Evolutionary conservation across 169 alveolate genomes (phyloP).

Genomic region (Cryptosporidium ryanae): DNA sequence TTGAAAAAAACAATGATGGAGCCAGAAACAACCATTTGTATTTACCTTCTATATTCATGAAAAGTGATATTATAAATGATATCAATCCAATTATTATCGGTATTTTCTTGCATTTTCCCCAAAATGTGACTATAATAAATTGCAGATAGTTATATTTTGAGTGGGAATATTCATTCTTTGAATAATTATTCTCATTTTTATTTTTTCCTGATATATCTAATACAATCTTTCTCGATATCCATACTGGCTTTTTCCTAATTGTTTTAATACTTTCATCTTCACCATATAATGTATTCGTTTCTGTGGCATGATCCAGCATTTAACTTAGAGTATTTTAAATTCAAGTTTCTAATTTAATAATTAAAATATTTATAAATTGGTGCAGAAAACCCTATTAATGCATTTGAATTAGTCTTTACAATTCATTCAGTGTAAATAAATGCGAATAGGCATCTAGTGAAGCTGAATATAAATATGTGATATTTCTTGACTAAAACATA

Average conservation of each 20-base stretch:
- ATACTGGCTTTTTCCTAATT: slow-evolving; percentile 45
- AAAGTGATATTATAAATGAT: slow-evolving; percentile 14
- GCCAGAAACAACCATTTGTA: slow-evolving; percentile 36
- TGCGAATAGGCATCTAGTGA: background rate
- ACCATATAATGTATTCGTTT: background rate
- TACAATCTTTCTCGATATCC: slow-evolving; percentile 65
- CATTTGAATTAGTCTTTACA: background rate
- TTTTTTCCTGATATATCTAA: slow-evolving; percentile 30
- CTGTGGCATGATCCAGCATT: slow-evolving; percentile 30
- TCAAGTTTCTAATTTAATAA: background rate
- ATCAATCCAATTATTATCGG: slow-evolving; percentile 23
- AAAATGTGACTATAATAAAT: slow-evolving; percentile 11
- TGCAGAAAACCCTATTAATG: background rate
- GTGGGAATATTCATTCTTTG: slow-evolving; percentile 55
- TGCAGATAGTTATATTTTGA: slow-evolving; percentile 31
- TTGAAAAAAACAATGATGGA: slow-evolving; percentile 28
- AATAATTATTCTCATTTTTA: slow-evolving; percentile 29
- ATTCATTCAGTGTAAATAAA: background rate
- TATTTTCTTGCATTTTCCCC: slow-evolving; percentile 18
- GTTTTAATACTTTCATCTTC: slow-evolving; percentile 61
- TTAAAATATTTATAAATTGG: background rate
- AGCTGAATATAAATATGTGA: background rate
- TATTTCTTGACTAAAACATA: background rate
- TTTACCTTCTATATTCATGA: background rate
- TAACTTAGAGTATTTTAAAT: background rate